Percentiles rank a stretch among this genome's conserved stretches.
Conservation (phyloP, 2,329 filamentous ascomycete genomes). For the Arthrobotrys sphaeroides region DNA sequence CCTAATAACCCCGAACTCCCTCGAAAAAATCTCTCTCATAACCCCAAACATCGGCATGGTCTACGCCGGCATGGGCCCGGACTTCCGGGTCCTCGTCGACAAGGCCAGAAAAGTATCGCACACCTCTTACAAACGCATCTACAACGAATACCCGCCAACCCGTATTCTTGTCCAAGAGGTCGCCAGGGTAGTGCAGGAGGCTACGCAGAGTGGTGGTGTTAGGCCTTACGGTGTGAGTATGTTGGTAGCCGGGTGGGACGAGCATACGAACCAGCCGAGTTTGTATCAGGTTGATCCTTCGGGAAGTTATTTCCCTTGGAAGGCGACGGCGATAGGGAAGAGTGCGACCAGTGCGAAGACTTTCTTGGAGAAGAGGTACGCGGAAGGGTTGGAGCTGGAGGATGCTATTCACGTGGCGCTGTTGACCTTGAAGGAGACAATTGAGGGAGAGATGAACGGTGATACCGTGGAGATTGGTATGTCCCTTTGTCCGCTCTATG, state of each 20-base stretch:
- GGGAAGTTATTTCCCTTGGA: constrained; percentile 99
- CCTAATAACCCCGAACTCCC: constrained; percentile 91
- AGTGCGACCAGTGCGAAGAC: constrained; percentile 98
- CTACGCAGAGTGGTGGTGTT: constrained; percentile 96
- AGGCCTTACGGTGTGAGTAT: constrained; percentile 95
- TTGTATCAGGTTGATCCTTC: constrained; percentile 99
- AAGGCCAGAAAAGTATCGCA: constrained; percentile 98
- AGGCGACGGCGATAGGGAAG: constrained; percentile 98
- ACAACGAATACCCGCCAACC: constrained; percentile 99
- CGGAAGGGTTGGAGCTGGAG: constrained; percentile 93
- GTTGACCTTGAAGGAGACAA: constrained; percentile 97
- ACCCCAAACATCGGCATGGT: constrained; percentile 99
- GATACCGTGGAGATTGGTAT: constrained; percentile 97
- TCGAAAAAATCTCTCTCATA: constrained; percentile 97
- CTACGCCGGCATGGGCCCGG: constrained; percentile 98
- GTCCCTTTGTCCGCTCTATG: constrained; percentile 59
- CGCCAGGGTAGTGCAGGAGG: constrained; percentile 97
- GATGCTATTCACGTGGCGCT: constrained; percentile 98
- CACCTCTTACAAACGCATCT: constrained; percentile 98
- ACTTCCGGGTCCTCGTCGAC: constrained; percentile 97
- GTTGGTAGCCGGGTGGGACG: constrained; percentile 96
- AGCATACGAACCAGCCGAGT: constrained; percentile 94
- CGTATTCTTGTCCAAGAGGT: constrained; percentile 99
- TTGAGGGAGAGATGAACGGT: constrained; percentile 98
- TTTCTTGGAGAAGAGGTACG: constrained; percentile 98